Evolutionary conservation across 2,329 filamentous ascomycete genomes (phyloP).

Genomic region (Didymella lethalis): DNA sequence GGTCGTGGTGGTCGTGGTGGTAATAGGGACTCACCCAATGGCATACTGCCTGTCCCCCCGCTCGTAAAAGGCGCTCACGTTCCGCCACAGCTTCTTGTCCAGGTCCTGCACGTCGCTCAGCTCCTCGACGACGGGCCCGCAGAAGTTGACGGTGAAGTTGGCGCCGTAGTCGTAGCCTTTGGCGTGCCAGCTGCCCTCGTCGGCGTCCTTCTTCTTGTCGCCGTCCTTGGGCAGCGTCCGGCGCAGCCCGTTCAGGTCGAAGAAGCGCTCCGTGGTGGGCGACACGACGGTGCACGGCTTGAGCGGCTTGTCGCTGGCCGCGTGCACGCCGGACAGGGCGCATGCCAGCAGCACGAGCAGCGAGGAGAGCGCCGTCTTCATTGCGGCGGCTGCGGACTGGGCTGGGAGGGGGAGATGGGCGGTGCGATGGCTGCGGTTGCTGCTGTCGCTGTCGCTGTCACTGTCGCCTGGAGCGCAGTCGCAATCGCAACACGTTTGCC

Average conservation of each 20-base stretch:
- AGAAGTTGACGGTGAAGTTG: conserved; percentile 87
- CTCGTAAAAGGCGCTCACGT: conserved; percentile 81
- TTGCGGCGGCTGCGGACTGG: conserved; percentile 21
- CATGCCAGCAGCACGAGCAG: conserved; percentile 41
- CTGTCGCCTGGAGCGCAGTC: conserved; percentile 14
- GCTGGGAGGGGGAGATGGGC: not conserved
- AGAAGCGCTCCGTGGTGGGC: conserved; percentile 67
- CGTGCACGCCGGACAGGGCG: conserved; percentile 43
- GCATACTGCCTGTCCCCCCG: conserved; percentile 72
- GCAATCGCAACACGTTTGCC: conserved; percentile 35
- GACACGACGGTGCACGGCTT: conserved; percentile 70
- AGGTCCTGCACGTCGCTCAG: conserved; percentile 71
- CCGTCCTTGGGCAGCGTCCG: conserved; percentile 56
- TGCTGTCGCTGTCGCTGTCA: not conserved
- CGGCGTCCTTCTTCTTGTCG: conserved; percentile 60
- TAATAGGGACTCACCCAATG: conserved; percentile 65
- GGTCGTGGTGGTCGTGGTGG: too few species aligned
- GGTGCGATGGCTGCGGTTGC: not conserved
- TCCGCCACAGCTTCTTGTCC: conserved; percentile 68
- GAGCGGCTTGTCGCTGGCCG: conserved; percentile 54
- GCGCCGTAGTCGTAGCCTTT: conserved; percentile 78
- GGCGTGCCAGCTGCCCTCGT: conserved; percentile 68
- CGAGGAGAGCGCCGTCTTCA: conserved; percentile 39
- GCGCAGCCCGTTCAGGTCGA: conserved; percentile 67
- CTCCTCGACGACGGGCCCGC: conserved; percentile 74